These are phyloP conservation scores for Schizophyllum commune DNA, from an alignment of 1,284 basidiomycete genomes.

Conservation along the genomic window DNA sequence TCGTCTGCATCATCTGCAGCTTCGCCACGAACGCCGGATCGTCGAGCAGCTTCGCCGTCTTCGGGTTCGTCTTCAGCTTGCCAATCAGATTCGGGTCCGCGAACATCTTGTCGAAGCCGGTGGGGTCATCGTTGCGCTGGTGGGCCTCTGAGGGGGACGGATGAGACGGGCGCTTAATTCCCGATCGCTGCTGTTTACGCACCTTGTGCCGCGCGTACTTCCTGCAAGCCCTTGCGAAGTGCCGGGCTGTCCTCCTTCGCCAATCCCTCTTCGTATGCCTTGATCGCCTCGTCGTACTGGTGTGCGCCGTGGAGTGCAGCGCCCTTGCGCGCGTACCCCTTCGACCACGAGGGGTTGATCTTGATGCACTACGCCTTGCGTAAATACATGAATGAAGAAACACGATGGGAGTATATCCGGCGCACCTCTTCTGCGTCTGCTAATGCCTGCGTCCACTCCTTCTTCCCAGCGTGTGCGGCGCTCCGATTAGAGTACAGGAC, in stretches of 20 bases:
- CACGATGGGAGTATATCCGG: conserved; percentile 5
- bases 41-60: conserved; percentile 75
- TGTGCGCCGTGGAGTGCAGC: conserved; percentile 88
- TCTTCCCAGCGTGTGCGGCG: conserved; percentile 83
- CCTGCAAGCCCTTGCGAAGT: conserved; percentile 81
- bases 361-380: conserved; percentile 52
- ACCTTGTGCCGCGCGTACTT: conserved; percentile 79
- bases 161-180: neutral
- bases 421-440: conserved; percentile 87
- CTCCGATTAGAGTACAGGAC: conserved; percentile 93
- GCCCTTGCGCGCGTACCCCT: conserved; percentile 90
- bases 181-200: conserved; percentile 11
- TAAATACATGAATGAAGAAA: conserved; percentile 3
- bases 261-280: conserved; percentile 74
- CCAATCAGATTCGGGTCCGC: conserved; percentile 75
- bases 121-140: conserved; percentile 33
- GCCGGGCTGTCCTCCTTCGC: conserved; percentile 77
- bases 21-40: conserved; percentile 79
- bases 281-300: conserved; percentile 78
- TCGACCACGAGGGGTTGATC: conserved; percentile 79
- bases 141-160: neutral
- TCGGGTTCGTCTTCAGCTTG: conserved; percentile 84
- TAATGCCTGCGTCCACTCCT: conserved; percentile 71
- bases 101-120: conserved; percentile 77
- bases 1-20: conserved; percentile 56